phyloP scores from a whole-genome alignment of 2,329 filamentous ascomycete genomes.

The Fusarium anguioides region DNA sequence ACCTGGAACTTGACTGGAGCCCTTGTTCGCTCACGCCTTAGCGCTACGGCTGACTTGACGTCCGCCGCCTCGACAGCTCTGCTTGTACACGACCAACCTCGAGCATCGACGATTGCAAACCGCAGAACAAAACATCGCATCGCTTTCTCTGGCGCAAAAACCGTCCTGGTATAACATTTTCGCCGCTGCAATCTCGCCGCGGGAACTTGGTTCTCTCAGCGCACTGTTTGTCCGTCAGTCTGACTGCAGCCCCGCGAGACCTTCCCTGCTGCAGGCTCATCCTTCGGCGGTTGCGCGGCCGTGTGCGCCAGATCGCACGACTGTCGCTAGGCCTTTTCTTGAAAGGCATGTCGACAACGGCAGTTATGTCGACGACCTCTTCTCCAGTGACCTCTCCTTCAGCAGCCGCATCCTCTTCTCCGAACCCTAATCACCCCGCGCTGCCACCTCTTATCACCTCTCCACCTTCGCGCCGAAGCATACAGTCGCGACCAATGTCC shows the following conservation, averaged over 20 bases:
- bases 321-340: slow-evolving; percentile 38
- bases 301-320: slow-evolving; percentile 48
- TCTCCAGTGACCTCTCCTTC: slow-evolving; percentile 66
- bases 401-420: slow-evolving; percentile 57
- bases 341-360: slow-evolving; percentile 55
- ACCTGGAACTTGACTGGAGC: slow-evolving; percentile 41
- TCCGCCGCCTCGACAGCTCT: slow-evolving; percentile 34
- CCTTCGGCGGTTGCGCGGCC: slow-evolving; percentile 44
- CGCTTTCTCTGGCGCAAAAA: slow-evolving; percentile 24
- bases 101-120: slow-evolving; percentile 22
- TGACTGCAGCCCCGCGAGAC: slow-evolving; percentile 36
- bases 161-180: slow-evolving; percentile 15
- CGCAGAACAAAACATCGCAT: slow-evolving; percentile 18
- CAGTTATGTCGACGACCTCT: slow-evolving; percentile 68
- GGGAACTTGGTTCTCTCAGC: slow-evolving; percentile 18
- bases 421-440: slow-evolving; percentile 64
- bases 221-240: slow-evolving; percentile 31
- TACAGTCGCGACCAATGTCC: slow-evolving; percentile 73
- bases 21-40: slow-evolving; percentile 34
- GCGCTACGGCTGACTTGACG: slow-evolving; percentile 46
- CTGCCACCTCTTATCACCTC: slow-evolving; percentile 69
- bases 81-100: slow-evolving; percentile 21
- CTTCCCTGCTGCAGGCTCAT: slow-evolving; percentile 31
- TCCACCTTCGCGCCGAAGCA: slow-evolving; percentile 67
- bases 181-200: slow-evolving; percentile 23